Evolutionary conservation across 1,139 yeast genomes (phyloP), one percentile per base, ranked within the genome.

Genomic region (Geotrichum cucujoidarum): DNA sequence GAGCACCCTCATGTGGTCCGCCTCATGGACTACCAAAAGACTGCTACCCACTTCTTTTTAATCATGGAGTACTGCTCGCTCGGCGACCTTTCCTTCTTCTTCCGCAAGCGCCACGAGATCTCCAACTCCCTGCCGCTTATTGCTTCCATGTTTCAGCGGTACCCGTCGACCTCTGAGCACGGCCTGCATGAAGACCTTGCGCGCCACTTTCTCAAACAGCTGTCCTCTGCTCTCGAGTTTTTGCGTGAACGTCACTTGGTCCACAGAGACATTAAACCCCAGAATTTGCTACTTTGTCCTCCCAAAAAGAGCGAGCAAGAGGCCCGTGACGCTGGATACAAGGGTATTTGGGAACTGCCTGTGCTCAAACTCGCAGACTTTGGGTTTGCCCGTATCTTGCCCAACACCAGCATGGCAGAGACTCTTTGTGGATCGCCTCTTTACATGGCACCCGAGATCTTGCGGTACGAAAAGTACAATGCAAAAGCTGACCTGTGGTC

Each of bases 401-500:
- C 97, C 10, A 81, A 87, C 43, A 85, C 96, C 1, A 82, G 95
- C 2, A 75, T 92, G 78, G 97, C 97, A 1, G 98, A 92, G 65
- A 92, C 98, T 2, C 72, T 92, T 55, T 92, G 98, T 72, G 98
- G 98, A 1, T 87, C 96, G 8, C 98, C 98, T 1, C 61, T 92
- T 41, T 92, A 92, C 66, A 92, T 92, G 98, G 98, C 98, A 0
- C 98, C 98, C 0, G 98, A 92, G 66, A 92, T 92, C 45, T 73
- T 92, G 59, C 75, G 95, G 54, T 89, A 88, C 63, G 97, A 92
- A 63, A 92, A 89, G 66, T 92, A 92, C 67, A 89, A 90, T 60
- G 97, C 97, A 4, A 90, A 89, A 64, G 97, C 97, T 0, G 98
- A 92, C 64, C 70, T 92, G 55, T 92, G 98, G 98, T 88, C 97